A percentile compares a stretch with the other conserved stretches of the same genome.
Conservation (phyloP, 2,329 filamentous ascomycete species). For the Drechmeria coniospora region DNA sequence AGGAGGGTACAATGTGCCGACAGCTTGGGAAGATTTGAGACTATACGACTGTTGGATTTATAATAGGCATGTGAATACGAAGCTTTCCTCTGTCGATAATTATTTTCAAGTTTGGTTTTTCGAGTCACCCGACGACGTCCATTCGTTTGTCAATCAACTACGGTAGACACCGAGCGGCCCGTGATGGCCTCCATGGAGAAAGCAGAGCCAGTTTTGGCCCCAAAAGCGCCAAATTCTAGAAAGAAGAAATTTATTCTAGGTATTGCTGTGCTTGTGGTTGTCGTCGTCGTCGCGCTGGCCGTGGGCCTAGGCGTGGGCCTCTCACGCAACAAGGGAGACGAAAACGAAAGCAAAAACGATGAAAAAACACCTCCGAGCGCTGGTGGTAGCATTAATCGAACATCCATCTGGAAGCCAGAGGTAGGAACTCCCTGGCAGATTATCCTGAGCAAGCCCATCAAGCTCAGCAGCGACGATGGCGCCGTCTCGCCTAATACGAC, state of each 20-base stretch:
- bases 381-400: slow-evolving; percentile 9
- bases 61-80: too few relatives aligned
- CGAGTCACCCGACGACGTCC: too few relatives aligned
- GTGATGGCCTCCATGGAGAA: slow-evolving; percentile 12
- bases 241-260: too few relatives aligned
- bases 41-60: too few relatives aligned
- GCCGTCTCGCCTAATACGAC: slow-evolving; percentile 28
- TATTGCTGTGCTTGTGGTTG: slow-evolving; percentile 8
- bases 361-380: slow-evolving; percentile 2
- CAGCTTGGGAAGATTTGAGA: too few relatives aligned
- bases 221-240: too few relatives aligned
- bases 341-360: slow-evolving; percentile 11
- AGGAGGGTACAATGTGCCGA: too few relatives aligned
- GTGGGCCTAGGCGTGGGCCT: slow-evolving; percentile 43
- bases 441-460: slow-evolving; percentile 30
- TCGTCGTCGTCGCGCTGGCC: slow-evolving; percentile 26
- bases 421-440: slow-evolving; percentile 46
- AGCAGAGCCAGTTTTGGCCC: too few relatives aligned
- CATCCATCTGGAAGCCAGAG: slow-evolving; percentile 33
- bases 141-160: neutral
- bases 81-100: too few relatives aligned
- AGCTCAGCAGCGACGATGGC: slow-evolving; percentile 21
- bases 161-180: neutral
- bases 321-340: slow-evolving; percentile 12
- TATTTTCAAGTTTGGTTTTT: too few relatives aligned